A percentile compares a stretch with the other conserved stretches of the same genome.
Conservation (phyloP, 768 basidiomycete species). For the Lentinula sp. region DNA sequence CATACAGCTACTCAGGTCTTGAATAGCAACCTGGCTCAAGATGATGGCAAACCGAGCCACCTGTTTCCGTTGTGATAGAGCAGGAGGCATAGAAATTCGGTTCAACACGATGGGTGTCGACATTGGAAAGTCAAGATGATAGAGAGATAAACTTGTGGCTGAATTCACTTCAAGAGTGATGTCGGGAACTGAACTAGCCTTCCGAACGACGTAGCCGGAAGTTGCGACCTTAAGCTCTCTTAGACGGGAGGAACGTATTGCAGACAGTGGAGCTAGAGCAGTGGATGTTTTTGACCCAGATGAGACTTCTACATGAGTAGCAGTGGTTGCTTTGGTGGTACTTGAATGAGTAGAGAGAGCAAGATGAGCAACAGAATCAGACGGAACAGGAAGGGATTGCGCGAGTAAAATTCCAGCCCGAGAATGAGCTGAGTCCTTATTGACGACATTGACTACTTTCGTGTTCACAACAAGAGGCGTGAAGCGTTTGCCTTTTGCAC, state of each 20-base stretch:
- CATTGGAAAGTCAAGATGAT: constrained; percentile 30
- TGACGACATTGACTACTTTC: neutral
- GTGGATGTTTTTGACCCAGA: neutral
- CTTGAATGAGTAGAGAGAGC: neutral
- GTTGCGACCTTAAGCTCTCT: neutral
- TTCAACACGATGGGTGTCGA: constrained; percentile 18
- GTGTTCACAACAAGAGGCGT: constrained; percentile 21
- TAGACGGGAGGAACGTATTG: neutral
- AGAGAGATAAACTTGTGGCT: constrained; percentile 1
- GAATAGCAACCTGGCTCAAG: constrained; percentile 38
- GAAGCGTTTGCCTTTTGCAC: constrained; percentile 17
- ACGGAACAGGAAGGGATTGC: neutral
- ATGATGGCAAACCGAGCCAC: constrained; percentile 48
- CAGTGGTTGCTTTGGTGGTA: neutral
- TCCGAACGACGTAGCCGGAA: constrained; percentile 13
- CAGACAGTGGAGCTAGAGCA: neutral
- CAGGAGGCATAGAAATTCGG: constrained; percentile 51
- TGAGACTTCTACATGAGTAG: neutral
- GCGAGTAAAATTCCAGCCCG: constrained; percentile 9
- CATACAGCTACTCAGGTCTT: constrained; percentile 39
- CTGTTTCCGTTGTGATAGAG: constrained; percentile 49
- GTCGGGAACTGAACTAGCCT: neutral
- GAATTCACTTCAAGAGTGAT: constrained; percentile 2
- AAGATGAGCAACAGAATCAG: neutral
- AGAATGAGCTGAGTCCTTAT: neutral